Conservation (phyloP, 179 eudicot species). For the Pouteria campechiana region DNA sequence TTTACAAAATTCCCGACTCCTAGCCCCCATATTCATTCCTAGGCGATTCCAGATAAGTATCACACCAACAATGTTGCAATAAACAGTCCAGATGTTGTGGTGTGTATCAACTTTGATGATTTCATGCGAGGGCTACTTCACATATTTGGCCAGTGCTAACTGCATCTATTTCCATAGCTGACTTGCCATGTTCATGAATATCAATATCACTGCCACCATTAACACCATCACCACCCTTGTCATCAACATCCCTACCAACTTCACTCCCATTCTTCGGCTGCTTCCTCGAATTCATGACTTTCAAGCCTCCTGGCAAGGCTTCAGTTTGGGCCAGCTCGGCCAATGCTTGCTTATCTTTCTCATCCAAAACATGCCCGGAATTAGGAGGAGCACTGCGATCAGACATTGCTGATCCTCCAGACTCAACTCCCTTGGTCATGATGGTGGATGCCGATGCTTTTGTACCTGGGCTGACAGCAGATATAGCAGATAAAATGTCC, state of each 20-base stretch:
- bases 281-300: conserved; percentile 2
- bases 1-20: background rate
- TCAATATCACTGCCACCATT: background rate
- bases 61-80: too few species aligned
- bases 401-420: conserved; percentile 16
- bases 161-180: conserved; percentile 11
- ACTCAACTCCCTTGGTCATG: conserved; percentile 21
- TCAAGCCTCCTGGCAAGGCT: conserved; percentile 7
- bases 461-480: conserved; percentile 17
- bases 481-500: conserved; percentile 31
- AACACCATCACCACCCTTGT: conserved; percentile 4
- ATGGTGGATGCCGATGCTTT: conserved; percentile 21
- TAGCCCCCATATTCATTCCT: background rate
- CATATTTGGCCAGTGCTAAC: conserved; percentile 18
- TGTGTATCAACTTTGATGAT: conserved; percentile 2
- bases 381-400: conserved; percentile 7
- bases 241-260: conserved; percentile 7
- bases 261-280: conserved; percentile 1
- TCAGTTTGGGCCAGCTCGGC: conserved; percentile 11
- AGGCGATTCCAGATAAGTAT: background rate
- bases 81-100: too few species aligned
- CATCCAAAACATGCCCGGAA: conserved; percentile 12
- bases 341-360: conserved; percentile 19
- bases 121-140: conserved; percentile 21
- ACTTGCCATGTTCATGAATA: conserved; percentile 3